These are phyloP conservation scores for Cryptococcus hybrid DNA, from an alignment of 1,284 basidiomycete species.

Conservation along the genomic window DNA sequence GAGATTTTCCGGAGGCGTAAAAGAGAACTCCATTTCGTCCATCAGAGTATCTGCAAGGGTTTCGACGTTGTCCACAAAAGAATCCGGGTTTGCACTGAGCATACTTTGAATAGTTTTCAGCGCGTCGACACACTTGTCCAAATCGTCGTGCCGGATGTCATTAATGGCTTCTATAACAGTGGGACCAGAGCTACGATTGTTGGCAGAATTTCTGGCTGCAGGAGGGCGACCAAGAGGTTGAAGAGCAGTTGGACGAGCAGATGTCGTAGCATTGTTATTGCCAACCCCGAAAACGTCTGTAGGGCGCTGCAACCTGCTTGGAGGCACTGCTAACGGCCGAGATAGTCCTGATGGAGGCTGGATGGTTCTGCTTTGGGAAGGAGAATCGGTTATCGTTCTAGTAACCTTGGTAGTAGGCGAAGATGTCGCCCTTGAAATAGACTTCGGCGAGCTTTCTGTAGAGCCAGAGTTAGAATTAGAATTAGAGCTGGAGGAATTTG, in stretches of 20 bases:
- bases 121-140: slow-evolving; percentile 82
- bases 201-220: background rate
- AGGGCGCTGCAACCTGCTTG: slow-evolving; percentile 1
- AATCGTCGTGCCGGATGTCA: slow-evolving; percentile 60
- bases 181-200: background rate
- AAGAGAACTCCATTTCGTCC: slow-evolving; percentile 82
- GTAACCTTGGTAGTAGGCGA: slow-evolving; percentile 1
- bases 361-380: slow-evolving; percentile 11
- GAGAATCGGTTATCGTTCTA: slow-evolving; percentile 9
- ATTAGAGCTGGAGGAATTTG: slow-evolving; percentile 7
- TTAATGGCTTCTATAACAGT: slow-evolving; percentile 30
- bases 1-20: slow-evolving; percentile 73
- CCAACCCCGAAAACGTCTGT: background rate
- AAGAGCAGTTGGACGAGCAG: slow-evolving; percentile 10
- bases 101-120: slow-evolving; percentile 87
- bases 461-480: slow-evolving; percentile 1
- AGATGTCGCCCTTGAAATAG: background rate
- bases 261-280: background rate
- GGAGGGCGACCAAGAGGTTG: slow-evolving; percentile 23
- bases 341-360: slow-evolving; percentile 12
- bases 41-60: slow-evolving; percentile 80
- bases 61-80: slow-evolving; percentile 51
- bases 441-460: background rate
- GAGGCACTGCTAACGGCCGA: slow-evolving; percentile 4
- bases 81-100: slow-evolving; percentile 67